Percentiles rank a stretch among this genome's conserved stretches.
Evolutionary conservation across 83 land plant species (phyloP).

Genomic region (Thuja plicata): DNA sequence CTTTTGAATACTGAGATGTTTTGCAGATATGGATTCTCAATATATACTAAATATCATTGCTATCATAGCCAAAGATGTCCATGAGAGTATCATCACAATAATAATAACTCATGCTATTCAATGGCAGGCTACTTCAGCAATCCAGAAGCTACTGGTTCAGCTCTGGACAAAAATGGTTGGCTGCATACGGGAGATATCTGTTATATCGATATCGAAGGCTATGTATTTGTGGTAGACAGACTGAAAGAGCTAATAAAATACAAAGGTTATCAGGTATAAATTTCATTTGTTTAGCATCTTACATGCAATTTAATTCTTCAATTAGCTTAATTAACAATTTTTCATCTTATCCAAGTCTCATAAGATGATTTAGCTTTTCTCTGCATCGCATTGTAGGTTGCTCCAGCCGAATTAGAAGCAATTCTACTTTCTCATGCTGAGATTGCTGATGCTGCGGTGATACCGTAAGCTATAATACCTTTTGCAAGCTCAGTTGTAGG

Average conservation of each 20-base stretch:
- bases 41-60: not conserved
- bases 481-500: not conserved
- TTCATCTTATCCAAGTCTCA: not conserved
- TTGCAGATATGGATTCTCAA: not conserved
- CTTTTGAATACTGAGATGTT: no score
- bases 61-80: not conserved
- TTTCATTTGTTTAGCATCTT: not conserved
- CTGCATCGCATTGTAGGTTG: conserved; percentile 35
- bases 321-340: not conserved
- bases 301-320: not conserved
- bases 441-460: conserved; percentile 75
- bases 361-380: no score
- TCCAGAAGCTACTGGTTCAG: conserved; percentile 43
- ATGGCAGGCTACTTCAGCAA: no score
- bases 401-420: conserved; percentile 89
- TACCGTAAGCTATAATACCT: conserved; percentile 50
- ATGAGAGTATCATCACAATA: not conserved
- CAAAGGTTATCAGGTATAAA: conserved; percentile 48
- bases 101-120: not conserved
- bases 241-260: conserved; percentile 64
- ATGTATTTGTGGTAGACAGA: conserved; percentile 44
- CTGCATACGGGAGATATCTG: conserved; percentile 60
- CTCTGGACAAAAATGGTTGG: conserved; percentile 49
- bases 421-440: conserved; percentile 75
- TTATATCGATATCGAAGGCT: conserved; percentile 48